phyloP scores from a whole-genome alignment of 2,329 filamentous ascomycete species.

The Ophiostoma sp. region DNA sequence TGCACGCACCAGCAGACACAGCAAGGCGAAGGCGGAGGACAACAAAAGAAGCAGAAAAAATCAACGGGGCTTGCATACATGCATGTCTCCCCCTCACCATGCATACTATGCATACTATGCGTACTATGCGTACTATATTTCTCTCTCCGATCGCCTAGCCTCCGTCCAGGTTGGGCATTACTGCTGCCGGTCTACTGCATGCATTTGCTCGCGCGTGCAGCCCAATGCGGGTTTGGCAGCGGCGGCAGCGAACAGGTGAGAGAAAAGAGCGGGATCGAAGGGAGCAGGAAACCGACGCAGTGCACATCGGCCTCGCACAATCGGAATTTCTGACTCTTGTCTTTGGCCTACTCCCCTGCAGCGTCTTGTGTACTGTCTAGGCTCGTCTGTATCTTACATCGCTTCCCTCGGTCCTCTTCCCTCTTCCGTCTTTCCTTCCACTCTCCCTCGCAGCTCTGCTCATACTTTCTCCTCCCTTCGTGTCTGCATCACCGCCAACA shows the following conservation, averaged over 20 bases:
- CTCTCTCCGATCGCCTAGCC: not conserved
- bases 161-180: constrained; percentile 18
- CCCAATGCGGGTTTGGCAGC: constrained; percentile 13
- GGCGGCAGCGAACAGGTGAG: not conserved
- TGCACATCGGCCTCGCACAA: constrained; percentile 11
- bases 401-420: not conserved
- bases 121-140: not conserved
- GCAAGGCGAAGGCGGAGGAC: not conserved
- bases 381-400: not conserved
- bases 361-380: not conserved
- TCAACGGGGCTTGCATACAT: not conserved
- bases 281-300: not conserved
- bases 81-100: constrained; percentile 1
- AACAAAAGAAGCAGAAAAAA: not conserved
- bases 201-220: not conserved
- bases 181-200: constrained; percentile 10
- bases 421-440: not conserved
- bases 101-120: not conserved
- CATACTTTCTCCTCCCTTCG: not conserved
- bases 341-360: not conserved
- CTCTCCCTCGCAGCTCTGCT: not conserved
- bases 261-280: constrained; percentile 7
- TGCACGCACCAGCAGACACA: too few relatives aligned
- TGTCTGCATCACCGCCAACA: not conserved
- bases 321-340: not conserved